Base-by-base conservation (phyloP, 2,329 filamentous ascomycete genomes). In the Hypoxylon sp. region DNA sequence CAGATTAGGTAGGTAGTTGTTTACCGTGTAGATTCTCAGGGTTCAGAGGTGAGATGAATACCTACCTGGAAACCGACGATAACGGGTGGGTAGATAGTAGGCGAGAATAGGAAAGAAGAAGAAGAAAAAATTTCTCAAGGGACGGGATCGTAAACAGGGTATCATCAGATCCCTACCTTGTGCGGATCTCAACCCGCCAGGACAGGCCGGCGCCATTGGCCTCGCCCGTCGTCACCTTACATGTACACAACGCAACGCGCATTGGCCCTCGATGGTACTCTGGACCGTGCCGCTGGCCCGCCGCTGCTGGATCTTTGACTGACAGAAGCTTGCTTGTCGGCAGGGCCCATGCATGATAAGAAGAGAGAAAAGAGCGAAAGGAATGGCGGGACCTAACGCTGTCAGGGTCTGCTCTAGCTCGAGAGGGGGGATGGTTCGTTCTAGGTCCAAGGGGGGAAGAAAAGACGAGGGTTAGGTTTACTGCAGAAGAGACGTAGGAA, bases 391-490 rank as follows among this genome's bases (percentile, higher is more conserved):
- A 49, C 15, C 37, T 24, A 6, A n/a, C n/a, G 29, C 29, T n/a
- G 29, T 31, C 15, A 27, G 42, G 50, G 46, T 33, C 49, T 53
- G 40, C 54, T 58, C 42, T 60, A 60, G 60, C 50, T 58, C 50
- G 54, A 49, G 46, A 41, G 47, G 58, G 37, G 33, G 38, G 38
- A 20, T 23, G 24, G 47, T 40, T 33, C 55, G 50, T n/a, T n/a
- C n/a, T n/a, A n/a, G n/a, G n/a, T n/a, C n/a, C n/a, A 38, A 48
- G n/a, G 49, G 58, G 51, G 54, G 31, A 35, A 35, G 43, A 10
- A n/a, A n/a, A n/a, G n/a, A n/a, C n/a, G 24, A 57, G 47, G 40
- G 29, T 37, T 41, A 48, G 55, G 48, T 53, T 17, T 48, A 43
- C 17, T 47, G 15, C 3, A 31, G 8, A 15, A 35, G 31, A 38